Percentiles rank a stretch among this genome's conserved stretches.
phyloP scores from a whole-genome alignment of 495 filamentous ascomycete genomes.

The Lasiosphaeria hispida region DNA sequence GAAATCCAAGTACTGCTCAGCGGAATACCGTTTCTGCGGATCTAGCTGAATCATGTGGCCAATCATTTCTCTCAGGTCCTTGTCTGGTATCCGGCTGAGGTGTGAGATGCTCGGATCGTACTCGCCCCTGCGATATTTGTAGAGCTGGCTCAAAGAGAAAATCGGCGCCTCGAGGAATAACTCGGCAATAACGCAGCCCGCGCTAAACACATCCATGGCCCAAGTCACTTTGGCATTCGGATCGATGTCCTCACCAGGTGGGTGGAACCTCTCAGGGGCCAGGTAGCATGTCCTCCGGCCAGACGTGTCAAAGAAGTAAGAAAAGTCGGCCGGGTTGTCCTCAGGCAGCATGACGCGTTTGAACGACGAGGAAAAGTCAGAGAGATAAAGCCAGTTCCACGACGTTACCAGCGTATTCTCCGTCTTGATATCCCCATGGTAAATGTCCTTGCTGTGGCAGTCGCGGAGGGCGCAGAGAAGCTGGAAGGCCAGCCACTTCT shows the following conservation, averaged over 20 bases:
- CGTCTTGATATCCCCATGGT: conserved; percentile 97
- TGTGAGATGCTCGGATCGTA: conserved; percentile 83
- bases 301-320: conserved; percentile 95
- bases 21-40: conserved; percentile 85
- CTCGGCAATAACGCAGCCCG: conserved; percentile 95
- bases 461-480: conserved; percentile 89
- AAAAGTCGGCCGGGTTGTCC: conserved; percentile 96
- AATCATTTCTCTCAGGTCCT: conserved; percentile 81
- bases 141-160: conserved; percentile 89
- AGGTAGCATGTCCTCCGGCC: conserved; percentile 93
- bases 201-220: conserved; percentile 99
- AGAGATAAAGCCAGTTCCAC: conserved; percentile 98
- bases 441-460: conserved; percentile 85
- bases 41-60: conserved; percentile 94
- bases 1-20: conserved; percentile 90
- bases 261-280: conserved; percentile 87
- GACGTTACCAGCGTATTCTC: conserved; percentile 96
- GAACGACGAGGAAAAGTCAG: conserved; percentile 93
- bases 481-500: conserved; percentile 98
- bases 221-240: conserved; percentile 62
- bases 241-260: conserved; percentile 60
- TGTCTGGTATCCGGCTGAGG: conserved; percentile 82
- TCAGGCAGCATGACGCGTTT: conserved; percentile 94
- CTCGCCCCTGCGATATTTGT: conserved; percentile 86
- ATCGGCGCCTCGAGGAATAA: conserved; percentile 94